Conservation (phyloP, 352 stramenopile genomes). For the Phytophthora pistaciae region DNA sequence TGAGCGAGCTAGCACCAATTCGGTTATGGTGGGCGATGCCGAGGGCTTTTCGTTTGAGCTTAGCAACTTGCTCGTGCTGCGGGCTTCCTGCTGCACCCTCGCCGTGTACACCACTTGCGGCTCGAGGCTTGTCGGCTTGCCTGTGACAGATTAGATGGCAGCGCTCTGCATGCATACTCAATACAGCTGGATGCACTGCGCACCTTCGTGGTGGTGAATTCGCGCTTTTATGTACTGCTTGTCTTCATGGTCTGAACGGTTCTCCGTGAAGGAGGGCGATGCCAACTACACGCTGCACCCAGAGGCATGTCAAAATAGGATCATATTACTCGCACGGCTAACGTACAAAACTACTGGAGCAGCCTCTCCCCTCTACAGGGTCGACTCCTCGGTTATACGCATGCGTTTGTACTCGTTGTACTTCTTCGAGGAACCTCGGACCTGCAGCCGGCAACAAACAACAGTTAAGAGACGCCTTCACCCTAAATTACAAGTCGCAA, state of each 20-base stretch:
- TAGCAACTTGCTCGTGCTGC: constrained; percentile 18
- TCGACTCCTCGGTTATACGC: constrained; percentile 56
- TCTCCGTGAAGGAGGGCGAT: too few relatives aligned
- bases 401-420: constrained; percentile 85
- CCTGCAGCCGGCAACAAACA: constrained; percentile 31
- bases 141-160: constrained; percentile 29
- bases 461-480: not conserved
- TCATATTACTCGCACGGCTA: constrained; percentile 5
- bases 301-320: not conserved
- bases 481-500: not conserved
- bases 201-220: constrained; percentile 31
- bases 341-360: not conserved
- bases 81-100: constrained; percentile 10
- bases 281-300: too few relatives aligned
- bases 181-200: constrained; percentile 40
- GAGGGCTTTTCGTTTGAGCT: constrained; percentile 9
- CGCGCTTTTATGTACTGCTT: constrained; percentile 31
- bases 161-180: constrained; percentile 32
- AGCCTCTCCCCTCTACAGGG: constrained; percentile 37
- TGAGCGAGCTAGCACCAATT: constrained; percentile 12
- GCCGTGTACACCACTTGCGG: constrained; percentile 6
- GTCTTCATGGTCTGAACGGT: not conserved
- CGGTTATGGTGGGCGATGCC: constrained; percentile 4
- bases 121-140: constrained; percentile 14
- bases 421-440: constrained; percentile 78